Conservation (phyloP, 2,329 filamentous ascomycete species). For the Dactylonectria estremocensis region DNA sequence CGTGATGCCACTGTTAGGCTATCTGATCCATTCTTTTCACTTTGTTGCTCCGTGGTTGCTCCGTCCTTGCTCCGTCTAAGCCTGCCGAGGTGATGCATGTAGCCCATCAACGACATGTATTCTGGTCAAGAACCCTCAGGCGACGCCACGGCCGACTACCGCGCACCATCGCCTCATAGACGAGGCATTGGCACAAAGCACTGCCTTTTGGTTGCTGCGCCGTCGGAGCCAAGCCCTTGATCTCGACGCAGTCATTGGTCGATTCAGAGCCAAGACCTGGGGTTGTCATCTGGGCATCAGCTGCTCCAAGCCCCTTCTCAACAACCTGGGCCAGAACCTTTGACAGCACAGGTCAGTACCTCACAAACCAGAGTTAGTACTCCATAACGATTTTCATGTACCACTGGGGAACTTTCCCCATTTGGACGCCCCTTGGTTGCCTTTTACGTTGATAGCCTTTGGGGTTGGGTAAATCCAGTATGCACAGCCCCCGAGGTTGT, state of each 20-base stretch:
- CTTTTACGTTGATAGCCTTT: background rate
- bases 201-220: constrained; percentile 29
- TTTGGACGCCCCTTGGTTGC: background rate
- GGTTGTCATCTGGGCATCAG: constrained; percentile 37
- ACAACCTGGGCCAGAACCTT: background rate
- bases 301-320: constrained; percentile 11
- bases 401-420: background rate
- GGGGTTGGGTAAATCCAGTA: too few relatives aligned
- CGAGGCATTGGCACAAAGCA: background rate
- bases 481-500: too few relatives aligned
- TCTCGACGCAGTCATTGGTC: constrained; percentile 33
- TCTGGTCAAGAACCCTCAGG: constrained; percentile 10
- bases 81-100: constrained; percentile 40
- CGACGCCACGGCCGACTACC: background rate
- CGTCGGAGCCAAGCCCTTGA: constrained; percentile 39
- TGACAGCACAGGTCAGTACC: too few relatives aligned
- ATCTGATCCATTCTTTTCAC: constrained; percentile 24
- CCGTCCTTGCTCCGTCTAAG: background rate
- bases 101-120: constrained; percentile 38
- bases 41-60: constrained; percentile 24
- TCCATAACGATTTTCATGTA: too few relatives aligned
- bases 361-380: too few relatives aligned
- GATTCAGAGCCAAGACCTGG: constrained; percentile 42
- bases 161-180: constrained; percentile 9
- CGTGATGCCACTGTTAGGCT: background rate